phyloP scores from a whole-genome alignment of 2,329 filamentous ascomycete species.

The Pestalotiopsis sp. region DNA sequence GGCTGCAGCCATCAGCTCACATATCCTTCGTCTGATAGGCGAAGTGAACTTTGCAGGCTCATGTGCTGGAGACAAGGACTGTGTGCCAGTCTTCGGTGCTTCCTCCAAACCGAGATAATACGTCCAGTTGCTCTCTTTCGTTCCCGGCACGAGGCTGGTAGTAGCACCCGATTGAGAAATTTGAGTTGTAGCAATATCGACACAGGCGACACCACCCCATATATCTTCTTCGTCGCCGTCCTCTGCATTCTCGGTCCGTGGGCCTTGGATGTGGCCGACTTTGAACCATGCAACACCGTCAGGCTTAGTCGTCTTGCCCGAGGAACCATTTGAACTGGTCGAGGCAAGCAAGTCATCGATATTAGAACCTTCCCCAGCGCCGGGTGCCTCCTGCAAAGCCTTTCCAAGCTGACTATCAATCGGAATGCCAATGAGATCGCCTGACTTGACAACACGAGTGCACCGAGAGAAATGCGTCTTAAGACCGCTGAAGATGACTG shows the following conservation, averaged over 20 bases:
- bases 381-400: conserved; percentile 74
- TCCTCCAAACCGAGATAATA: conserved; percentile 84
- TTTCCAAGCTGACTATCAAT: conserved; percentile 85
- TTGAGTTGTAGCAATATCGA: conserved; percentile 84
- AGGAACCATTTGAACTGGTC: conserved; percentile 47
- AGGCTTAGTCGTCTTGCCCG: conserved; percentile 35
- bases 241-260: conserved; percentile 53
- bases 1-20: conserved; percentile 84
- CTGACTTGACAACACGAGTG: conserved; percentile 79
- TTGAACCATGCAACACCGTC: conserved; percentile 89
- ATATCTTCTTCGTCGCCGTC: conserved; percentile 66
- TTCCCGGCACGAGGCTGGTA: conserved; percentile 77
- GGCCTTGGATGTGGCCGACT: conserved; percentile 72
- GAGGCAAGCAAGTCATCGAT: conserved; percentile 72
- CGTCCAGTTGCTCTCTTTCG: conserved; percentile 78
- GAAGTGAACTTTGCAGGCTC: conserved; percentile 57
- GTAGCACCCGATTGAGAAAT: conserved; percentile 92
- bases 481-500: conserved; percentile 81
- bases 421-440: conserved; percentile 86
- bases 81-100: conserved; percentile 53
- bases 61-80: conserved; percentile 42
- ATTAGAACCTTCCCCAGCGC: conserved; percentile 59
- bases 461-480: conserved; percentile 88
- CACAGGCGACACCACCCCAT: conserved; percentile 85
- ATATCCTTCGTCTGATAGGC: conserved; percentile 69